Base-by-base conservation (phyloP, 371 early-diverging fungal species). In the Mortierella sp. region DNA sequence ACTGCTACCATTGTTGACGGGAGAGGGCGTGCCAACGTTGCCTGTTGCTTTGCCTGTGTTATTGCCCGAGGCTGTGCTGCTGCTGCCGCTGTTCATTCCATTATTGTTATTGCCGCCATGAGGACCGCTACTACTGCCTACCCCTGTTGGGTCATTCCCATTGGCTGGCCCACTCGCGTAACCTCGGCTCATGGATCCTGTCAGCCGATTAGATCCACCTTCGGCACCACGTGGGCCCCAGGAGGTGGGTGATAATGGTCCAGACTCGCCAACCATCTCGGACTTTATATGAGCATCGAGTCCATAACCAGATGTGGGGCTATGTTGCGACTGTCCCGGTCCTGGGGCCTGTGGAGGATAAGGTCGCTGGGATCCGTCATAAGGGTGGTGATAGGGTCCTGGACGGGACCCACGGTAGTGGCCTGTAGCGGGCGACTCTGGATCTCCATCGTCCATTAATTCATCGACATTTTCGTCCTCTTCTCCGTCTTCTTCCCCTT, bases 361-460 rank as follows among this genome's bases (percentile, higher is more conserved):
- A 23, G 12, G 53, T 23, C 53, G 23, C 53, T 19, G 26, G 19
- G 46, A 46, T 21, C 16, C n/a, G 5, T 21, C n/a, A 14, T 6
- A 21, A 4, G 50, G 53, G 53, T 53, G 23, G 9, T 19, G 53
- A 53, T 23, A 23, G 3, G 53, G 53, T 4, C 23, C 37, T 9
- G 37, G 5, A 37, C 37, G 37, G 5, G 37, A 9, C 9, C 5
- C 37, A 37, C 37, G 37, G 37, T 37, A 37, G 9, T 37, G 3
- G 37, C 37, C 37, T n/a, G n/a, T n/a, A 37, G 37, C 9, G 37
- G 37, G 37, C 37, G 37, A 37, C 37, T 37, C 37, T 37, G 37
- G 37, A 37, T 74, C 72, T 19, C 51, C 62, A n/a, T 82, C 74
- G 15, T 68, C 76, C 75, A 75, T 81, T 5, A 83, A 65, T 47